phyloP scores from a whole-genome alignment of 495 filamentous ascomycete species.

The Penicillium goetzii region DNA sequence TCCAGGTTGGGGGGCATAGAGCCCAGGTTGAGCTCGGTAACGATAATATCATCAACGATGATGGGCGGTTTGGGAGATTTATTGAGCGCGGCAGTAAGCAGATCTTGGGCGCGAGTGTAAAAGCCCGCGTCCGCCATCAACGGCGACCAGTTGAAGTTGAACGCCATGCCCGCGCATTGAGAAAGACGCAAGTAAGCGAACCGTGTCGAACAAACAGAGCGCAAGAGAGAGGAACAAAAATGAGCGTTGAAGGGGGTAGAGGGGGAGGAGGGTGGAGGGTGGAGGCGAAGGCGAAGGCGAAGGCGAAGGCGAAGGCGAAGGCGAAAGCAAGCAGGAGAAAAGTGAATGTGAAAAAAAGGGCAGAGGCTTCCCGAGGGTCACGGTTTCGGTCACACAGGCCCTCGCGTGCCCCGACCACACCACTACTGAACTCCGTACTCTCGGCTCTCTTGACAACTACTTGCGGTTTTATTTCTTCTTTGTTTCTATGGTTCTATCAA shows the following conservation, averaged over 20 bases:
- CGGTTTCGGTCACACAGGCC: constrained; percentile 10
- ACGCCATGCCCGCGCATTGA: constrained; percentile 73
- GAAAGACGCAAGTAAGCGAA: constrained; percentile 17
- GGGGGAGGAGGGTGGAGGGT: constrained; percentile 11
- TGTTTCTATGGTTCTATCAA: not conserved
- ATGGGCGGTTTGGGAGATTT: constrained; percentile 98
- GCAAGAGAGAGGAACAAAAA: constrained; percentile 10
- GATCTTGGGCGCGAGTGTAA: constrained; percentile 88
- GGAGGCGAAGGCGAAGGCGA: constrained; percentile 19
- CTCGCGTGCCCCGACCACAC: constrained; percentile 10
- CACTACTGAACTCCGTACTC: not conserved
- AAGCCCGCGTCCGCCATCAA: constrained; percentile 90
- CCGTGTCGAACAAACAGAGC: constrained; percentile 7
- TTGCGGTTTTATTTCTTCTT: not conserved
- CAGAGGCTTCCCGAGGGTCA: constrained; percentile 17
- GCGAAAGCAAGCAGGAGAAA: constrained; percentile 19
- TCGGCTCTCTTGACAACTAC: not conserved
- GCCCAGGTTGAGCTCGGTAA: constrained; percentile 95
- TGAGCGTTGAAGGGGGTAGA: constrained; percentile 9
- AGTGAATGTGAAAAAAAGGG: constrained; percentile 18
- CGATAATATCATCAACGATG: constrained; percentile 98
- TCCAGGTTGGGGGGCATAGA: constrained; percentile 90
- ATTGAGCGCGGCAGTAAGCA: constrained; percentile 93
- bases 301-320: constrained; percentile 18
- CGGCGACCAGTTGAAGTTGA: constrained; percentile 99